These are phyloP conservation scores for Tylopilus subfusipes DNA, from an alignment of 768 basidiomycete species.

Conservation along the genomic window DNA sequence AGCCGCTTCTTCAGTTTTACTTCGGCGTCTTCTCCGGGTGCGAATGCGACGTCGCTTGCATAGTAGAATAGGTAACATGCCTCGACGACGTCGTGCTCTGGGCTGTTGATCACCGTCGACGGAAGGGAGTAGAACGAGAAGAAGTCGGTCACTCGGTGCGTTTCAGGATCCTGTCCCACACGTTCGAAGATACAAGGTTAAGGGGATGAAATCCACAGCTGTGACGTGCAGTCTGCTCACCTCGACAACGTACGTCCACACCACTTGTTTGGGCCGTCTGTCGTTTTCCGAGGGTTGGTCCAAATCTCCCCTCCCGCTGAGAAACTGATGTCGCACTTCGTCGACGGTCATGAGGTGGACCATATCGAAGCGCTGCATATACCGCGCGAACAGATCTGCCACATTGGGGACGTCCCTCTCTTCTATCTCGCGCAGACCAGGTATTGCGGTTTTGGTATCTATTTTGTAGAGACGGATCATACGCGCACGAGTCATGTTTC, in stretches of 20 bases:
- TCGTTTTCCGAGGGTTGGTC: conserved; percentile 36
- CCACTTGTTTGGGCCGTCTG: conserved; percentile 75
- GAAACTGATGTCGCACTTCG: conserved; percentile 83
- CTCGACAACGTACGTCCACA: conserved; percentile 97
- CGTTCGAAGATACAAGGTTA: not conserved
- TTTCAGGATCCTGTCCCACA: conserved; percentile 64
- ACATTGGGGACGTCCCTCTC: conserved; percentile 72
- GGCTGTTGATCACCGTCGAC: conserved; percentile 80
- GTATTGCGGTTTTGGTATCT: conserved; percentile 45
- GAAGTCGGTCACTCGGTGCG: conserved; percentile 87
- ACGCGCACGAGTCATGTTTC: conserved; percentile 86
- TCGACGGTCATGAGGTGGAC: conserved; percentile 67
- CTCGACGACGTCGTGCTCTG: conserved; percentile 71
- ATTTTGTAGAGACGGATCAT: conserved; percentile 78
- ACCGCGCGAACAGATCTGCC: conserved; percentile 64
- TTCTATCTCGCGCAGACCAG: conserved; percentile 86
- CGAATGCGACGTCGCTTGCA: conserved; percentile 73
- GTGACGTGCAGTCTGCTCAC: conserved; percentile 39
- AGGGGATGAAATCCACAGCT: not conserved
- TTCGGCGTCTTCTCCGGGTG: conserved; percentile 57
- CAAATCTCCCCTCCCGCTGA: conserved; percentile 70
- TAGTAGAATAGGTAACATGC: conserved; percentile 98
- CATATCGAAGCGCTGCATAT: conserved; percentile 86
- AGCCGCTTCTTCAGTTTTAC: conserved; percentile 66
- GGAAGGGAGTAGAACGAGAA: conserved; percentile 97